A percentile compares a stretch with the other conserved stretches of the same genome.
Conservation (phyloP, 768 basidiomycete genomes). For the Suillus tomentosus region DNA sequence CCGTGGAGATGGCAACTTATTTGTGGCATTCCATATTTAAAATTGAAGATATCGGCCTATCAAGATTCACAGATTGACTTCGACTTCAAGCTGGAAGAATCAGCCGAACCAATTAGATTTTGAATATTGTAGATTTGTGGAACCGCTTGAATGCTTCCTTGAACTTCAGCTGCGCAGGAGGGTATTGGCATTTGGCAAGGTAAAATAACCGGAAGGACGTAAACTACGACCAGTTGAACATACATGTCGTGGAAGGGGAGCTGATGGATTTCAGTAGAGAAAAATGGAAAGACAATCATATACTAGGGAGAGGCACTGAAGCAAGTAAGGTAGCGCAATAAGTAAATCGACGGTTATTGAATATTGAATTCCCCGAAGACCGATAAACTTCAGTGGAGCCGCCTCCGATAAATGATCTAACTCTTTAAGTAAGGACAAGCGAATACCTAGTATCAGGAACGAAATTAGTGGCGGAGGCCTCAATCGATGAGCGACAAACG, state of each 20-base stretch:
- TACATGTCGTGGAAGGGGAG: neutral
- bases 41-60: neutral
- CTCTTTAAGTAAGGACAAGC: neutral
- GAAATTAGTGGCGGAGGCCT: neutral
- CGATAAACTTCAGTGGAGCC: no score
- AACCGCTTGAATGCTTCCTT: neutral
- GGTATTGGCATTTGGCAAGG: neutral
- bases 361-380: no score
- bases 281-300: no score
- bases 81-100: neutral
- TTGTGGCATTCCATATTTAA: no score
- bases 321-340: no score
- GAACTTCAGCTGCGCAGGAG: neutral
- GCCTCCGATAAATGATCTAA: no score
- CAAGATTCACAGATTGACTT: neutral
- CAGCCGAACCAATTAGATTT: no score
- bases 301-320: no score
- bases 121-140: no score
- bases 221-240: neutral
- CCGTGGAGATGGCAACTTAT: neutral
- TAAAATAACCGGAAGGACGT: neutral
- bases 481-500: neutral
- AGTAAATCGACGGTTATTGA: no score
- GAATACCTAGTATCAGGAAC: neutral
- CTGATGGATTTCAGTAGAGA: no score